Conservation (phyloP, 2,329 filamentous ascomycete species). For the Berkeleyomyces rouxiae region DNA sequence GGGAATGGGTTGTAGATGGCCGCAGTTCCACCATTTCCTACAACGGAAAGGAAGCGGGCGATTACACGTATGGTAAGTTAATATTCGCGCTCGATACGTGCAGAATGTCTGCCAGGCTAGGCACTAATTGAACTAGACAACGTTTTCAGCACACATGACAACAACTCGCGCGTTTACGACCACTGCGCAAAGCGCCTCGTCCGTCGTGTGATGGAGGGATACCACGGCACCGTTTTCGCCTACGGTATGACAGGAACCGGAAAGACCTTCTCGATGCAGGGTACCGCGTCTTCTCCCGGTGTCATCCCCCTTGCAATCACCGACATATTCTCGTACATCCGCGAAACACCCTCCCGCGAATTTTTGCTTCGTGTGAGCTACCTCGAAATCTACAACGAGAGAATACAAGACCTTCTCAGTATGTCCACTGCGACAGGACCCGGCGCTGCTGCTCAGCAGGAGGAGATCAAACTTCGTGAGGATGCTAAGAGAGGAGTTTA, state of each 20-base stretch:
- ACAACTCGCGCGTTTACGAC: constrained; percentile 91
- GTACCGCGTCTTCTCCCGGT: constrained; percentile 83
- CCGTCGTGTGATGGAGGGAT: constrained; percentile 94
- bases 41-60: constrained; percentile 74
- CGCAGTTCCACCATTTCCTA: constrained; percentile 69
- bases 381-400: constrained; percentile 97
- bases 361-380: constrained; percentile 94
- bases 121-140: constrained; percentile 48
- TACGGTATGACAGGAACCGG: constrained; percentile 99
- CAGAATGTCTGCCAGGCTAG: too few relatives aligned
- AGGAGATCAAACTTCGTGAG: constrained; percentile 94
- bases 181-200: constrained; percentile 85
- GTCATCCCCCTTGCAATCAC: constrained; percentile 96
- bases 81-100: too few relatives aligned
- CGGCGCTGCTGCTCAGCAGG: constrained; percentile 43
- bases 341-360: constrained; percentile 86
- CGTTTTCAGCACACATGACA: constrained; percentile 84
- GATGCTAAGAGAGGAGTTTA: constrained; percentile 95
- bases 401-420: constrained; percentile 81
- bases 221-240: constrained; percentile 94
- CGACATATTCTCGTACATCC: constrained; percentile 97
- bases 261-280: constrained; percentile 99
- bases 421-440: constrained; percentile 44
- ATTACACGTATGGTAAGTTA: constrained; percentile 72
- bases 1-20: constrained; percentile 85